Base-by-base conservation (phyloP, 2,329 filamentous ascomycete genomes). In the Drechslerella coelobrocha region DNA sequence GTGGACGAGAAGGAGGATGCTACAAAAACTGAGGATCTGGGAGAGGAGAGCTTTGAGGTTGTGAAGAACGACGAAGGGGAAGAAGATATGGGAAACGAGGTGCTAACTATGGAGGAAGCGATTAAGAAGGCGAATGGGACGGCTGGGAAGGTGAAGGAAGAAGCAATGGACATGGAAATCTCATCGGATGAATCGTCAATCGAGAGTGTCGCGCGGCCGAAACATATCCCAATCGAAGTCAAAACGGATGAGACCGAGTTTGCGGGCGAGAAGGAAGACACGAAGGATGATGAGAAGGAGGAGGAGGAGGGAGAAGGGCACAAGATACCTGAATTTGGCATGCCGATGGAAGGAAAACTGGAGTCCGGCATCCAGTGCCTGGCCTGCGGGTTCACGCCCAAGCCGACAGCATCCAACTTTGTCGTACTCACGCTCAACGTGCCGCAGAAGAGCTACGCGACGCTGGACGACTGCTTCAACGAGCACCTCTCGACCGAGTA, bases 331-430 rank as follows among this genome's bases (percentile, higher is more conserved):
- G 82, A 83, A 23, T 80, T 83, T 52, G 89, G 90, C 0, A 97
- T 97, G 76, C 93, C 94, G 0, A 88, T 99, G 76, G 92, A 97
- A 80, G 94, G 94, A 66, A 88, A 86, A 77, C 87, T 94, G 68
- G 92, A 97, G 78, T 96, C 92, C n/a, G 91, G 96, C 78, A 91
- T 97, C 63, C 90, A 97, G 79, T 99, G 94, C 78, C 85, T 91
- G 76, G 90, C 88, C 27, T 99, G 94, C 78, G 86, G 88, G 48
- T 97, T 96, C 82, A 91, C 90, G 79, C 93, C 94, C 6, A 92
- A 89, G 76, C 88, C 93, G 5, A 89, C 88, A 6, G 85, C 87
- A 59, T 94, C 91, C 51, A 89, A 87, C 0, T 99, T 99, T 77
- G 93, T 95, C 78, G 95, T 92, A 19, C 81, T 99, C 73, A 97